phyloP scores from a whole-genome alignment of 768 basidiomycete species.

The Roridomyces roridus region DNA sequence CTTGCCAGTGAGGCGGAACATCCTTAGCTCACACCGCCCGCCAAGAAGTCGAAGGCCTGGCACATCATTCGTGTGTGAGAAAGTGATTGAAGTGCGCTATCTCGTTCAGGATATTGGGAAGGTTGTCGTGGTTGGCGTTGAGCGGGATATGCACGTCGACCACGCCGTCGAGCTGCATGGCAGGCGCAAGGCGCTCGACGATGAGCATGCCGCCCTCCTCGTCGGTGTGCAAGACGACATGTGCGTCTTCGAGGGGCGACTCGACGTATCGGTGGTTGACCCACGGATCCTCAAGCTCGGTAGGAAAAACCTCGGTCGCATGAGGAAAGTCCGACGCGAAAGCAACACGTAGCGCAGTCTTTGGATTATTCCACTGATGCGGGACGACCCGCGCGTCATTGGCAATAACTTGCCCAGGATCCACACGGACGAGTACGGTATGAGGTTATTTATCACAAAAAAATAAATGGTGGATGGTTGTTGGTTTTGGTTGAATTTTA shows the following conservation, averaged over 20 bases:
- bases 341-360: background rate
- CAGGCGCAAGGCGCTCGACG: background rate
- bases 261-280: background rate
- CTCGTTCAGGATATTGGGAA: background rate
- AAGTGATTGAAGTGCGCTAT: constrained; percentile 11
- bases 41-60: too few relatives aligned
- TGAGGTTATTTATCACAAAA: too few relatives aligned
- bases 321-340: background rate
- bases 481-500: too few relatives aligned
- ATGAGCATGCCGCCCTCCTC: background rate
- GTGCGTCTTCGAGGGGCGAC: background rate
- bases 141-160: background rate
- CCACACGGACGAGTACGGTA: too few relatives aligned
- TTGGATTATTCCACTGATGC: background rate
- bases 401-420: too few relatives aligned
- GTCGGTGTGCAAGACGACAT: background rate
- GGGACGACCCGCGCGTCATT: background rate
- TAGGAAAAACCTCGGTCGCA: background rate
- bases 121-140: background rate
- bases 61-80: background rate
- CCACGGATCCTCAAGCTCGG: too few relatives aligned
- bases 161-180: background rate
- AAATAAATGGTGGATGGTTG: too few relatives aligned
- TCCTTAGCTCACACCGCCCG: background rate
- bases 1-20: background rate